A percentile compares a stretch with the other conserved stretches of the same genome.
Conservation (phyloP, 106 monocot species). For the Ottelia alismoides region DNA sequence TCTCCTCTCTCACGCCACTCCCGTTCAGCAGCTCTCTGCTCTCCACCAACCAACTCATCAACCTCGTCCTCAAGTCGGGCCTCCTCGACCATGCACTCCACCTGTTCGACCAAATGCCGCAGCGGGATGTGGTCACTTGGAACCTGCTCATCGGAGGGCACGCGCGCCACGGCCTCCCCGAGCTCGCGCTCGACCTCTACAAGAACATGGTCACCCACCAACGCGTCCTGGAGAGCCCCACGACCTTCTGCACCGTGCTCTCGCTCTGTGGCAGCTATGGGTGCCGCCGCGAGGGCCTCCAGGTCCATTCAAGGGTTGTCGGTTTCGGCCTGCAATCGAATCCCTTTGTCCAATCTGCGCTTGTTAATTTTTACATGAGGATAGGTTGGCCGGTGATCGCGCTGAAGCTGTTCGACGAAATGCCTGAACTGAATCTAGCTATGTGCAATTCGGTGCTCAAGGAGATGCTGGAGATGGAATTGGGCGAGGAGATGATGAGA, state of each 20-base stretch:
- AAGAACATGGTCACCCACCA: constrained; percentile 6
- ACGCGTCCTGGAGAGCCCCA: constrained; percentile 10
- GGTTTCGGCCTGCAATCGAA: constrained; percentile 9
- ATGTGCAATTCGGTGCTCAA: constrained; percentile 22
- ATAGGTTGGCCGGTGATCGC: constrained; percentile 8
- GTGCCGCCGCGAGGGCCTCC: constrained; percentile 1
- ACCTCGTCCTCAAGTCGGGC: not conserved
- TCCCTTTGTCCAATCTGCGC: constrained; percentile 16
- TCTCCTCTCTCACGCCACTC: too few relatives aligned
- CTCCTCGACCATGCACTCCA: not conserved
- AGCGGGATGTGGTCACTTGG: constrained; percentile 8
- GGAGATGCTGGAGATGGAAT: constrained; percentile 9
- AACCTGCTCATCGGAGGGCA: constrained; percentile 18
- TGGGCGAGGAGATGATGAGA: not conserved
- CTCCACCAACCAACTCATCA: constrained; percentile 5
- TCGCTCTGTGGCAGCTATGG: not conserved
- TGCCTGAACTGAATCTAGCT: constrained; percentile 6
- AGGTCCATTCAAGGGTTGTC: constrained; percentile 20
- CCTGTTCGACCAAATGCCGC: constrained; percentile 17
- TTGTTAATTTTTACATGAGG: constrained; percentile 17
- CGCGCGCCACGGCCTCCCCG: constrained; percentile 2
- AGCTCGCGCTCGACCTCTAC: constrained; percentile 7
- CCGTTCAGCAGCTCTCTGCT: too few relatives aligned
- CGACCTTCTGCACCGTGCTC: constrained; percentile 15
- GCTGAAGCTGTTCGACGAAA: constrained; percentile 2